Evolutionary conservation across 2,329 filamentous ascomycete genomes (phyloP), one percentile per base, ranked within the genome.

Genomic region (Penicillium digitatum): DNA sequence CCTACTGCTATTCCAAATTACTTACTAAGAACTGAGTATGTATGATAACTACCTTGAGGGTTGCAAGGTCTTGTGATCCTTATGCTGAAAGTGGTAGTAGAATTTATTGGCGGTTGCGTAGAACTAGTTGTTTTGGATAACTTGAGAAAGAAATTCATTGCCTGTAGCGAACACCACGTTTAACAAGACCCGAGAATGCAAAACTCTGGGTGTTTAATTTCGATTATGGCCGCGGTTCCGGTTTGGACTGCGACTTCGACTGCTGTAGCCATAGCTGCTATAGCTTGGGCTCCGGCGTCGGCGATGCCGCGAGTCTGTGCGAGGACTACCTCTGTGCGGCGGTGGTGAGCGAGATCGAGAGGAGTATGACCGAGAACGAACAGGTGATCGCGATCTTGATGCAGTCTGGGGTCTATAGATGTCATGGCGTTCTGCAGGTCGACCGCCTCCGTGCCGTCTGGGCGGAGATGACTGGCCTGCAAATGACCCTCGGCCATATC

Each of bases 281-380:
- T 86, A 86, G 63, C 83, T 87, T 4, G 81, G 81, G 62, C 82
- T 85, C 60, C 84, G 77, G 58, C 82, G 76, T 58, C 81, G 76
- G 48, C 71, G 66, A 43, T 71, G 69, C 18, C 70, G 69, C 12
- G 74, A 69, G 48, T 72, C 70, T 37, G 65, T 60, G 20, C 69
- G 69, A 48, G 62, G 57, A 35, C 69, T 69, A 29, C 67, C 69
- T 50, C 69, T 63, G 45, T 72, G 69, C 54, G 72, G 70, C 42
- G 72, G 72, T 18, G 77, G 75, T 8, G 76, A 75, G 37, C 71
- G 68, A 20, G 75, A 76, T n/a, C 71, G 70, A 40, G 77, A 69
- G 27, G 69, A 74, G 37, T 69, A 66, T 31, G 73, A 74, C 44
- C 70, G 68, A 37, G 72, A 68, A 20, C 73, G 69, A 54, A 66